Percentiles rank a stretch among this genome's conserved stretches.
These are phyloP conservation scores for Fusarium musae DNA, from an alignment of 2,329 filamentous ascomycete genomes.

Conservation along the genomic window DNA sequence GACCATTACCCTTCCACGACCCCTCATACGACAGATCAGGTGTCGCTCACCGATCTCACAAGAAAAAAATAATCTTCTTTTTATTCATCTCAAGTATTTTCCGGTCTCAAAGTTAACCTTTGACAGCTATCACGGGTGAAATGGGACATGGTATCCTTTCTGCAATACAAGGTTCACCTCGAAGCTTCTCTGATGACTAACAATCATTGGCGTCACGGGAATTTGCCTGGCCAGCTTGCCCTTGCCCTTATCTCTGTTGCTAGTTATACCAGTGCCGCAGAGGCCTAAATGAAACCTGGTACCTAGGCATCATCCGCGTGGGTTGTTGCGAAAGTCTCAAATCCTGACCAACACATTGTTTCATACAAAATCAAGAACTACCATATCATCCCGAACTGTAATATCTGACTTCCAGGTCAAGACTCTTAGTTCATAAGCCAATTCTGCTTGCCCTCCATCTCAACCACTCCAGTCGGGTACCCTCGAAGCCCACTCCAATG, in stretches of 20 bases:
- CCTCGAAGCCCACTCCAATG: background rate
- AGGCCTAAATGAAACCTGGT: background rate
- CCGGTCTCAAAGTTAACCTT: rapidly evolving
- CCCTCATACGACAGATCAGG: no score
- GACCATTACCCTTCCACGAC: no score
- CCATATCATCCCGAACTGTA: rapidly evolving
- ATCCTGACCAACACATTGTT: background rate
- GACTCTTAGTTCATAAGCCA: rapidly evolving
- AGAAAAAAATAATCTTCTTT: no score
- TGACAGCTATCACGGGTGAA: no score
- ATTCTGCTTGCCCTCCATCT: background rate
- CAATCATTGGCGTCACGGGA: rapidly evolving
- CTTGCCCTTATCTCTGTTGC: background rate
- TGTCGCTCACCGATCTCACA: no score
- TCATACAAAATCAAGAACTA: background rate
- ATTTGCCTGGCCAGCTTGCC: rapidly evolving
- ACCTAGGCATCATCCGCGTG: background rate
- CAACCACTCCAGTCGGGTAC: background rate
- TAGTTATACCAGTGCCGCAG: no score
- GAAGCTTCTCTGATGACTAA: background rate
- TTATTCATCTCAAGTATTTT: no score
- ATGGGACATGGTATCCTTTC: no score
- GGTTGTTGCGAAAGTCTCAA: background rate
- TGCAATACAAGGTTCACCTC: rapidly evolving
- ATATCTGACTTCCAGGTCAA: background rate